Percentiles rank a stretch among this genome's conserved stretches.
Conservation (phyloP, 2,329 filamentous ascomycete species). For the Zasmidium cellare region DNA sequence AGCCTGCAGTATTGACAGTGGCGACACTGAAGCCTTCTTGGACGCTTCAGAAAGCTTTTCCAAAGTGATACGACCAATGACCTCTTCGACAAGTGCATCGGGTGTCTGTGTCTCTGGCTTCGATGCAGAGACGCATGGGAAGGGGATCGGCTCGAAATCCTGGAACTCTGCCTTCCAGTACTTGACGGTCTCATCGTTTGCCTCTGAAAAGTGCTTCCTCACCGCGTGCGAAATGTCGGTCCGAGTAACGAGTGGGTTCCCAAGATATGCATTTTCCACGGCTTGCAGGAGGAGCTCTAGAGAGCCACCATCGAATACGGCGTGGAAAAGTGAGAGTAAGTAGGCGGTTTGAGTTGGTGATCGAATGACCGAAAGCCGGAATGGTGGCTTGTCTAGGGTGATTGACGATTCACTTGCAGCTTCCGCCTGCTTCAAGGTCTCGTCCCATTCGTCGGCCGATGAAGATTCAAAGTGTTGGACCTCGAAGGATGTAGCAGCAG, state of each 20-base stretch:
- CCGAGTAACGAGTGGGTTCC: background rate
- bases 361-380: conserved; percentile 4
- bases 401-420: conserved; percentile 9
- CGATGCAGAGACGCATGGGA: conserved; percentile 7
- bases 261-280: conserved; percentile 7
- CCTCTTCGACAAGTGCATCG: conserved; percentile 3
- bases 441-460: background rate
- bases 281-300: conserved; percentile 15
- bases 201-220: conserved; percentile 7
- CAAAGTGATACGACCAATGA: conserved; percentile 5
- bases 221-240: conserved; percentile 9
- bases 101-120: conserved; percentile 5
- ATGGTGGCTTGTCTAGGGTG: conserved; percentile 5
- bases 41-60: conserved; percentile 5
- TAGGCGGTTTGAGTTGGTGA: conserved; percentile 1
- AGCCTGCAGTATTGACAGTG: conserved; percentile 13
- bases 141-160: conserved; percentile 7
- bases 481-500: background rate
- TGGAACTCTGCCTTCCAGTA: conserved; percentile 10
- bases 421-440: background rate
- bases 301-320: conserved; percentile 16
- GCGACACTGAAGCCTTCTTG: conserved; percentile 1
- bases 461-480: background rate
- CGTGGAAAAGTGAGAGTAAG: conserved; percentile 15
- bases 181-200: background rate